These are phyloP conservation scores for Pugionium cornutum DNA, from an alignment of 345 rosid genomes.

Conservation along the genomic window DNA sequence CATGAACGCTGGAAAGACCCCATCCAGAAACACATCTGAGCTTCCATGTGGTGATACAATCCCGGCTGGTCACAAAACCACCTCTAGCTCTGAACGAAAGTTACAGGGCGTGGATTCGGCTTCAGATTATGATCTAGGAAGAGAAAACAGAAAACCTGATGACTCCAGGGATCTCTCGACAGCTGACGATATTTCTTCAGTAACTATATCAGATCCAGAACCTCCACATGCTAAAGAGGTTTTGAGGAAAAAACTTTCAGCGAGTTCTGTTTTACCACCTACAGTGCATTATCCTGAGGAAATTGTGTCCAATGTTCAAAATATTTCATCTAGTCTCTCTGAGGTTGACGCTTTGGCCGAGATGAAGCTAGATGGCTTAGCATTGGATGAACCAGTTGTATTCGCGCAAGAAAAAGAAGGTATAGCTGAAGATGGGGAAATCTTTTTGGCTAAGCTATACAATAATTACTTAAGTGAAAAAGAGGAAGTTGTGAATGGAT, in stretches of 20 bases:
- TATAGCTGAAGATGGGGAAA: constrained; percentile 49
- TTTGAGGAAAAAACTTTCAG: constrained; percentile 19
- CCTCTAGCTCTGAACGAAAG: constrained; percentile 31
- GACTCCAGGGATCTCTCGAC: constrained; percentile 25
- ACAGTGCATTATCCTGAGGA: constrained; percentile 22
- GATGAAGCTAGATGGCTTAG: constrained; percentile 45
- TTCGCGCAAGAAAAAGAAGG: constrained; percentile 40
- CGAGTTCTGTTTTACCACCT: constrained; percentile 9
- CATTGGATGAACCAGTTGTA: constrained; percentile 42
- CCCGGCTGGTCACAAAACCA: constrained; percentile 36
- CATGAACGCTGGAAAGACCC: constrained; percentile 33
- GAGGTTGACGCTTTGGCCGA: constrained; percentile 41
- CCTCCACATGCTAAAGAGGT: constrained; percentile 21
- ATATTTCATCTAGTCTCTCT: constrained; percentile 36
- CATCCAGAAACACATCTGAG: constrained; percentile 34
- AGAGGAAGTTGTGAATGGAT: constrained; percentile 39
- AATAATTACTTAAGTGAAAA: constrained; percentile 22
- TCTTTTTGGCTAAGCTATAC: constrained; percentile 57
- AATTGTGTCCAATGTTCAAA: constrained; percentile 27
- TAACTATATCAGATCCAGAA: constrained; percentile 25
- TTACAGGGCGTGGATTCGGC: constrained; percentile 21
- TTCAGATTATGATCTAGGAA: constrained; percentile 31
- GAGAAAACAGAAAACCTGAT: constrained; percentile 27
- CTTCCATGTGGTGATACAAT: constrained; percentile 37
- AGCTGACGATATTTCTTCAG: constrained; percentile 29